Conservation (phyloP, 116 monocot genomes). For the Dioscorea cayenensis region DNA sequence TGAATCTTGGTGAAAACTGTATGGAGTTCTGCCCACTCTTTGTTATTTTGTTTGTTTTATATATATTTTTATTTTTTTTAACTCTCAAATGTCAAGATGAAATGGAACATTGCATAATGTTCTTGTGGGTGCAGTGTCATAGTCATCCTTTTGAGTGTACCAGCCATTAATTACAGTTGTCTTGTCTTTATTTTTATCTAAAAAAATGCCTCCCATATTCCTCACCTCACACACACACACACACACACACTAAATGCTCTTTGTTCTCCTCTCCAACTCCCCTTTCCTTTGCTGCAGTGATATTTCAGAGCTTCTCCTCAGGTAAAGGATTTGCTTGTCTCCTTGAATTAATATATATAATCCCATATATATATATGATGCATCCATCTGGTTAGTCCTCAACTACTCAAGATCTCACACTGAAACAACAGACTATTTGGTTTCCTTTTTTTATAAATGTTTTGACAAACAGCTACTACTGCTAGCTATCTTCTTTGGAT, state of each 20-base stretch:
- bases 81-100: not conserved
- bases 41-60: not conserved
- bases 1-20: too few species aligned
- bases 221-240: not conserved
- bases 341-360: not conserved
- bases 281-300: slow-evolving; percentile 19
- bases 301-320: slow-evolving; percentile 1
- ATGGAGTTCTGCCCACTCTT: too few species aligned
- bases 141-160: slow-evolving; percentile 33
- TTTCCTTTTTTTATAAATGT: not conserved
- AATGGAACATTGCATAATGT: slow-evolving; percentile 9
- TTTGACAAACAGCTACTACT: not conserved
- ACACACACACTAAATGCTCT: slow-evolving; percentile 4
- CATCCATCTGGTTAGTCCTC: not conserved
- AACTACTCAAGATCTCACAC: not conserved
- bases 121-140: slow-evolving; percentile 13
- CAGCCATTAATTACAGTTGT: slow-evolving; percentile 16
- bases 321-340: slow-evolving; percentile 11
- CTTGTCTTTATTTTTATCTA: slow-evolving; percentile 6
- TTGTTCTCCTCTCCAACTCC: not conserved
- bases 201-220: slow-evolving; percentile 5
- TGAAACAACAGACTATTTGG: not conserved
- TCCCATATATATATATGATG: too few species aligned
- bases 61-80: not conserved
- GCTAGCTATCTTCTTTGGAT: slow-evolving; percentile 13